Conservation (phyloP, 2,329 filamentous ascomycete species). For the Albifimbria verrucaria region DNA sequence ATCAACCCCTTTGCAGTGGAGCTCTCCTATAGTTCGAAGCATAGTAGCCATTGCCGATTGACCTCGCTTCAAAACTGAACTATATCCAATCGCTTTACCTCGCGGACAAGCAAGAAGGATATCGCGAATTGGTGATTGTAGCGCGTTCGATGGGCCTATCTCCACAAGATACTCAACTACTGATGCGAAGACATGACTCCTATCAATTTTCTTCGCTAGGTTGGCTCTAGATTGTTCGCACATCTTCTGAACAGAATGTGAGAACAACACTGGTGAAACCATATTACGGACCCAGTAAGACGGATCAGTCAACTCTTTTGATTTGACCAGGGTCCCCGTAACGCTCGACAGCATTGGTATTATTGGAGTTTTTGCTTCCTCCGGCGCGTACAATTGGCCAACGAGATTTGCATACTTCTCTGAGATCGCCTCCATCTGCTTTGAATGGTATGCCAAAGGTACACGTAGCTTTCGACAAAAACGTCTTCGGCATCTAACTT, state of each 20-base stretch:
- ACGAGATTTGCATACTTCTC: background rate
- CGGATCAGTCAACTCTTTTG: background rate
- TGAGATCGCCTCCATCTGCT: slow-evolving; percentile 1
- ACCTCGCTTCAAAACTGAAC: slow-evolving; percentile 15
- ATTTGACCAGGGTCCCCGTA: background rate
- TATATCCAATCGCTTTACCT: slow-evolving; percentile 2
- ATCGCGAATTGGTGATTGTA: slow-evolving; percentile 20
- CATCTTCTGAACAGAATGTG: background rate
- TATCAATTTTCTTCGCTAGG: background rate
- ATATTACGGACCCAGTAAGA: background rate
- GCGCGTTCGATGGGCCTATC: slow-evolving; percentile 22
- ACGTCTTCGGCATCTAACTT: slow-evolving; percentile 8
- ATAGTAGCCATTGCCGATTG: slow-evolving; percentile 7
- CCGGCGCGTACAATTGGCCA: background rate
- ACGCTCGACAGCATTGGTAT: slow-evolving; percentile 10
- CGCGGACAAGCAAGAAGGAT: slow-evolving; percentile 5
- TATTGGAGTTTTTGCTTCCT: too few species aligned
- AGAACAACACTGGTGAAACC: slow-evolving; percentile 4
- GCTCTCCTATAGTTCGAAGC: slow-evolving; percentile 12
- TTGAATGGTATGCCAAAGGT: slow-evolving; percentile 8
- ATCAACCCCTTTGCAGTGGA: slow-evolving; percentile 10
- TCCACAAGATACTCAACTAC: slow-evolving; percentile 14
- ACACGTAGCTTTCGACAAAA: slow-evolving; percentile 12
- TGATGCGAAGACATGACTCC: background rate
- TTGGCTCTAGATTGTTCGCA: background rate